Conservation (phyloP, 2,329 filamentous ascomycete genomes). For the Torrubiellomyces zombiae region DNA sequence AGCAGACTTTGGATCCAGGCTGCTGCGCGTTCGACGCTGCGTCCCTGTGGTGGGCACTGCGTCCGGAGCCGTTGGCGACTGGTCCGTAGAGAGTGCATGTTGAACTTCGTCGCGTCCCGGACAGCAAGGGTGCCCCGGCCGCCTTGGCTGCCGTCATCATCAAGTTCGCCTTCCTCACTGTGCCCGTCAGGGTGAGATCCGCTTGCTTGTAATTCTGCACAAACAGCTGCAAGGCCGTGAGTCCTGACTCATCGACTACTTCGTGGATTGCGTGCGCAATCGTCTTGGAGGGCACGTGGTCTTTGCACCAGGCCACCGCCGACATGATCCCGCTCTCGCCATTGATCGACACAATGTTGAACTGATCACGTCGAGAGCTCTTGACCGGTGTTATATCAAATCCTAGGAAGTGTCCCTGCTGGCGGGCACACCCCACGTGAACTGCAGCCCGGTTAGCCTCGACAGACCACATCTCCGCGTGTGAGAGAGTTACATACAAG, state of each 20-base stretch:
- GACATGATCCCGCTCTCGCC: slow-evolving; percentile 69
- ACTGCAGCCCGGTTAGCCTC: slow-evolving; percentile 7
- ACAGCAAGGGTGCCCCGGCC: slow-evolving; percentile 16
- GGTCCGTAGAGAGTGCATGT: slow-evolving; percentile 9
- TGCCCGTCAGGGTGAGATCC: slow-evolving; percentile 76
- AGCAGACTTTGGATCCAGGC: slow-evolving; percentile 37
- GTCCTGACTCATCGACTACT: slow-evolving; percentile 48
- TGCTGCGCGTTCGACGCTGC: slow-evolving; percentile 14
- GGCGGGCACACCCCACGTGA: slow-evolving; percentile 82
- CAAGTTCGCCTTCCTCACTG: slow-evolving; percentile 79
- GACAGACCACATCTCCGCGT: slow-evolving; percentile 7
- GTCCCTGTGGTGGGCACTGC: slow-evolving; percentile 8
- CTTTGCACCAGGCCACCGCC: slow-evolving; percentile 83
- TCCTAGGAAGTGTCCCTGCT: slow-evolving; percentile 66
- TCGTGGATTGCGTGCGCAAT: slow-evolving; percentile 68
- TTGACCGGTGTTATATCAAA: slow-evolving; percentile 88
- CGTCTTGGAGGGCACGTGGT: slow-evolving; percentile 59
- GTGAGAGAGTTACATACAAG: slow-evolving; percentile 30
- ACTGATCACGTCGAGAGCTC: slow-evolving; percentile 66
- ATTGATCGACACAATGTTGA: slow-evolving; percentile 64
- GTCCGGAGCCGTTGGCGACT: slow-evolving; percentile 4
- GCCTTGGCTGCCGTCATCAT: slow-evolving; percentile 47
- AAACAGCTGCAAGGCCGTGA: slow-evolving; percentile 72
- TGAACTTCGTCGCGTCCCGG: slow-evolving; percentile 36
- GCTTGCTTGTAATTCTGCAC: slow-evolving; percentile 88